Conservation (phyloP, 306 rosid species). For the Begonia masoniana region DNA sequence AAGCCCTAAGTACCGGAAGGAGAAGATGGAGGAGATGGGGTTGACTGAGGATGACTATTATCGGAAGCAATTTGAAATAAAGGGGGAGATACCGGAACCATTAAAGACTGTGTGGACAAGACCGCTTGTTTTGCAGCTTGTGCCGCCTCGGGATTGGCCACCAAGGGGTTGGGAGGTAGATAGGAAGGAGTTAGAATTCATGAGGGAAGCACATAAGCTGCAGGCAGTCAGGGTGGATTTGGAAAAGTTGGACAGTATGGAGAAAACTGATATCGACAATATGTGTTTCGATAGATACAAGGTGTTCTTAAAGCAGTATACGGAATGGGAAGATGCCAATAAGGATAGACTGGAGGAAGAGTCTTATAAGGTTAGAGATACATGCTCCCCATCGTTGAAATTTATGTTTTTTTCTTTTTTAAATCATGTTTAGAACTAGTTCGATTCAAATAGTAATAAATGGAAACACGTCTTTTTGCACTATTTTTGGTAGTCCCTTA, state of each 20-base stretch:
- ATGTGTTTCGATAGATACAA: conserved; percentile 72
- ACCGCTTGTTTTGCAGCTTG: conserved; percentile 44
- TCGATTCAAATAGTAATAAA: no score
- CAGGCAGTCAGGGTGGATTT: conserved; percentile 39
- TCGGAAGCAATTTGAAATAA: conserved; percentile 56
- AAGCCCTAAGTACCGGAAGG: conserved; percentile 52
- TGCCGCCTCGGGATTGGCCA: conserved; percentile 97
- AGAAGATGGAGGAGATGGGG: conserved; percentile 74
- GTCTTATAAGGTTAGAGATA: conserved; percentile 53
- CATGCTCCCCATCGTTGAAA: no score
- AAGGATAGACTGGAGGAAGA: conserved; percentile 78
- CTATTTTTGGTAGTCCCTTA: no score
- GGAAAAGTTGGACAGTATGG: conserved; percentile 39
- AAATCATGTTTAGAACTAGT: no score
- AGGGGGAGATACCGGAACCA: conserved; percentile 66
- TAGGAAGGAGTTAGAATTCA: conserved; percentile 59
- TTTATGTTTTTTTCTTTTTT: no score
- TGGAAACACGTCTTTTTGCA: no score
- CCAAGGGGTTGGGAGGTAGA: conserved; percentile 92
- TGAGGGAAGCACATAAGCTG: conserved; percentile 69
- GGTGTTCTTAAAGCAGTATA: conserved; percentile 78
- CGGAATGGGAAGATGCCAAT: conserved; percentile 72
- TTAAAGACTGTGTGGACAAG: conserved; percentile 51
- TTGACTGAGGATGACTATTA: conserved; percentile 65
- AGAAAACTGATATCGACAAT: conserved; percentile 31